A percentile compares a stretch with the other conserved stretches of the same genome.
phyloP scores from a whole-genome alignment of 768 basidiomycete genomes.

The Tulasnella sp. region DNA sequence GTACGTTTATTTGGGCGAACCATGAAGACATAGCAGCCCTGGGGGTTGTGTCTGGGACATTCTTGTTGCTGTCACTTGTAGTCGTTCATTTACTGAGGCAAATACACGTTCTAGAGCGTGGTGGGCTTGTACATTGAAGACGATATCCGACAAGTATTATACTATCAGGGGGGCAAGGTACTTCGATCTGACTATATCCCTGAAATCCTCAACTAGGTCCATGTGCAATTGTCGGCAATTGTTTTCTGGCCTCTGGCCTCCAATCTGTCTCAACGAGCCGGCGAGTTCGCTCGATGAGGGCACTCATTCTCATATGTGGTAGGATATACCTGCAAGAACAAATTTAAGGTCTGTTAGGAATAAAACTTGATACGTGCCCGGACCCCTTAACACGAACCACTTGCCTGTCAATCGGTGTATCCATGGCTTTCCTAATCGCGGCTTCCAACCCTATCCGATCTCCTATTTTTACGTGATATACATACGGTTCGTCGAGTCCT shows the following conservation, averaged over 20 bases:
- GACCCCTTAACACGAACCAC: conserved; percentile 14
- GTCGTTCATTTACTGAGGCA: no score
- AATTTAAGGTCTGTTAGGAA: neutral
- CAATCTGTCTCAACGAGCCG: neutral
- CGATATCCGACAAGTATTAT: no score
- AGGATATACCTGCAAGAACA: neutral
- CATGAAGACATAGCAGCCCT: no score
- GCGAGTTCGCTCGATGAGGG: neutral
- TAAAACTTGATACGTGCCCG: no score
- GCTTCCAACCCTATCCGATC: conserved; percentile 17
- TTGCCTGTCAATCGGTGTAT: conserved; percentile 17
- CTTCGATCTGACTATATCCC: no score
- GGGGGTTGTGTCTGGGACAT: no score
- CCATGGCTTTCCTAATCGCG: conserved; percentile 18
- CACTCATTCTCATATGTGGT: conserved; percentile 2
- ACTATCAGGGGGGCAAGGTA: no score
- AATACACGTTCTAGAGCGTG: no score
- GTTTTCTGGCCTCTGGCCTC: neutral
- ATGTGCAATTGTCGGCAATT: neutral
- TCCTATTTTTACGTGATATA: conserved; percentile 23
- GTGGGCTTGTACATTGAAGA: no score
- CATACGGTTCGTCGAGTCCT: conserved; percentile 20
- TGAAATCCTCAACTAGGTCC: no score
- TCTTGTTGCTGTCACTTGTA: no score
- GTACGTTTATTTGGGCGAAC: no score